Conservation (phyloP, 2,329 filamentous ascomycete genomes). For the Domatiomyces globalis region DNA sequence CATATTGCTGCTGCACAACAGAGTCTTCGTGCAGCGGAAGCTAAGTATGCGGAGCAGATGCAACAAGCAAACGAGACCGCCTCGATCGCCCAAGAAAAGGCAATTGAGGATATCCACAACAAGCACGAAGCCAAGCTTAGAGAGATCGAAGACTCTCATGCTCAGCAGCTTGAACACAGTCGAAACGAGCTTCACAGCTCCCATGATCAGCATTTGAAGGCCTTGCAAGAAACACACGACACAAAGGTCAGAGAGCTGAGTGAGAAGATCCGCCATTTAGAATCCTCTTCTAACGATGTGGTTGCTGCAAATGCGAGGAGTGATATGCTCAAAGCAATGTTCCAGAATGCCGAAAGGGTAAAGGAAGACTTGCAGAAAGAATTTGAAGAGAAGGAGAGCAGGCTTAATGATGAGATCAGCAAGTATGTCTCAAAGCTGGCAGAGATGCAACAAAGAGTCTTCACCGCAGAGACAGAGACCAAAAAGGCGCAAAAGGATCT, state of each 20-base stretch:
- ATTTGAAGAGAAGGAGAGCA: constrained; percentile 8
- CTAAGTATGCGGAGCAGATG: constrained; percentile 4
- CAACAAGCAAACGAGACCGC: constrained; percentile 6
- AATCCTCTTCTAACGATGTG: constrained; percentile 8
- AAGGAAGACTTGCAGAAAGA: constrained; percentile 10
- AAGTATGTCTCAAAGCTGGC: constrained; percentile 10
- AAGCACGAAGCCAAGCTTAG: constrained; percentile 4
- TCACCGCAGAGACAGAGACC: constrained; percentile 6
- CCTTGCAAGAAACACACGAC: constrained; percentile 10
- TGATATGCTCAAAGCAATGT: constrained; percentile 2
- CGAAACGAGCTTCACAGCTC: constrained; percentile 18
- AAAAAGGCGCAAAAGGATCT: constrained; percentile 8
- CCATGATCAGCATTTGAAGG: constrained; percentile 10
- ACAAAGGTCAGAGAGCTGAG: constrained; percentile 10
- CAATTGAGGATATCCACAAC: constrained; percentile 6
- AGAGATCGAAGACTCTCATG: constrained; percentile 20
- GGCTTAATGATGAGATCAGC: constrained; percentile 8
- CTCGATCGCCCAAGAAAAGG: constrained; percentile 7
- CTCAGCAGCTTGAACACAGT: constrained; percentile 23
- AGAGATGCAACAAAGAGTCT: constrained; percentile 10
- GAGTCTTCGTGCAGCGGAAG: constrained; percentile 3
- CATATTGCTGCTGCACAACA: constrained; percentile 3
- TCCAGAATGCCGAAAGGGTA: constrained; percentile 6
- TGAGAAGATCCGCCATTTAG: constrained; percentile 6
- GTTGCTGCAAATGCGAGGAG: constrained; percentile 4